Percentiles rank a stretch among this genome's conserved stretches.
Conservation (phyloP, 768 basidiomycete species). For the Naematelia aurantialba region DNA sequence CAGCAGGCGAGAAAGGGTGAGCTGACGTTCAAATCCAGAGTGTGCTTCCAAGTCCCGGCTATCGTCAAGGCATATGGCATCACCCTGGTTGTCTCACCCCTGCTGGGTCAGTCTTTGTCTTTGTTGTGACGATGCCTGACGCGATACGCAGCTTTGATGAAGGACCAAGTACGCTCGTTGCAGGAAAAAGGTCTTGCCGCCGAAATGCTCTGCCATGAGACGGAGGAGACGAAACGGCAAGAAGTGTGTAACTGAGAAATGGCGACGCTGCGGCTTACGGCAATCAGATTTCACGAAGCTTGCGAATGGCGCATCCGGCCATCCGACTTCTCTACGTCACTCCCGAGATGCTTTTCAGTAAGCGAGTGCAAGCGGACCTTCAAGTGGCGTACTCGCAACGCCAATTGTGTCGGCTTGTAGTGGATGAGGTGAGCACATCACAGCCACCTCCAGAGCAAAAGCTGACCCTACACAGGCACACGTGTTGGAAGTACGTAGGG, state of each 20-base stretch:
- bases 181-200: constrained; percentile 32
- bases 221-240: constrained; percentile 16
- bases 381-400: constrained; percentile 35
- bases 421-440: constrained; percentile 45
- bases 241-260: constrained; percentile 17
- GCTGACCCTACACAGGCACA: constrained; percentile 40
- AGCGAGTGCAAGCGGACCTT: constrained; percentile 24
- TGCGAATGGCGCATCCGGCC: constrained; percentile 42
- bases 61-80: constrained; percentile 43
- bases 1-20: neutral
- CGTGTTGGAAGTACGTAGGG: constrained; percentile 45
- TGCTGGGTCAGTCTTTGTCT: constrained; percentile 37
- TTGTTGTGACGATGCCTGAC: neutral
- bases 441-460: neutral
- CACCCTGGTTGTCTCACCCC: constrained; percentile 48
- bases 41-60: constrained; percentile 50
- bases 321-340: constrained; percentile 47
- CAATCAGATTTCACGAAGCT: constrained; percentile 37
- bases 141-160: constrained; percentile 43
- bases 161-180: constrained; percentile 43
- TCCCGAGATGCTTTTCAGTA: constrained; percentile 42
- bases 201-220: constrained; percentile 39
- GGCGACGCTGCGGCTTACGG: neutral
- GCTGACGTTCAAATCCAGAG: constrained; percentile 11
- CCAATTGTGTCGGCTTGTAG: constrained; percentile 47